phyloP scores from a whole-genome alignment of 176 grass and related monocot species.

The Alloteropsis semialata region DNA sequence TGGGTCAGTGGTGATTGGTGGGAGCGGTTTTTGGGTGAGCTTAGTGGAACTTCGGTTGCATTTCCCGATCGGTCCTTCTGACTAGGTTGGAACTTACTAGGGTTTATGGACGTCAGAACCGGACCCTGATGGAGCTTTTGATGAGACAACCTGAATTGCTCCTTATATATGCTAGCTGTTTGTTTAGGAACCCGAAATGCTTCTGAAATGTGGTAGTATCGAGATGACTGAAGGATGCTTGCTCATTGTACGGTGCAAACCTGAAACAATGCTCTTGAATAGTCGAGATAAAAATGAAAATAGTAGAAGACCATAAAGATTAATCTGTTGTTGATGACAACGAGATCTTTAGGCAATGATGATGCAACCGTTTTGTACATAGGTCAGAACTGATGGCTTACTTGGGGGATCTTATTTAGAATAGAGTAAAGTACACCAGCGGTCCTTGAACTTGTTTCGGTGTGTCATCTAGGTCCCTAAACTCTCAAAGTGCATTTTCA shows the following conservation, averaged over 20 bases:
- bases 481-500: too few species aligned
- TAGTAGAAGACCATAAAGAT: neutral
- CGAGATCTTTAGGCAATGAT: neutral
- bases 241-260: neutral
- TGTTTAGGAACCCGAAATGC: neutral
- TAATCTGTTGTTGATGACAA: neutral
- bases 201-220: neutral
- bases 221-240: neutral
- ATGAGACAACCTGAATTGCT: neutral
- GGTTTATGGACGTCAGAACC: constrained; percentile 22
- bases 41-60: neutral
- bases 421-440: too few species aligned
- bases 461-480: too few species aligned
- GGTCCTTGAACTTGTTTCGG: too few species aligned
- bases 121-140: neutral
- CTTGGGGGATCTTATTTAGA: neutral
- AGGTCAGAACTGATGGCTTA: neutral
- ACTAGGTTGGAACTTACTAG: neutral
- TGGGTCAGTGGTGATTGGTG: neutral
- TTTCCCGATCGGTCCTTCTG: neutral
- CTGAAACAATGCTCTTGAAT: neutral
- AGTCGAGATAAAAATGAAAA: neutral
- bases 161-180: neutral
- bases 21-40: neutral
- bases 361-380: neutral